phyloP scores from a whole-genome alignment of 768 basidiomycete genomes.

The Tricholoma furcatifolium region DNA sequence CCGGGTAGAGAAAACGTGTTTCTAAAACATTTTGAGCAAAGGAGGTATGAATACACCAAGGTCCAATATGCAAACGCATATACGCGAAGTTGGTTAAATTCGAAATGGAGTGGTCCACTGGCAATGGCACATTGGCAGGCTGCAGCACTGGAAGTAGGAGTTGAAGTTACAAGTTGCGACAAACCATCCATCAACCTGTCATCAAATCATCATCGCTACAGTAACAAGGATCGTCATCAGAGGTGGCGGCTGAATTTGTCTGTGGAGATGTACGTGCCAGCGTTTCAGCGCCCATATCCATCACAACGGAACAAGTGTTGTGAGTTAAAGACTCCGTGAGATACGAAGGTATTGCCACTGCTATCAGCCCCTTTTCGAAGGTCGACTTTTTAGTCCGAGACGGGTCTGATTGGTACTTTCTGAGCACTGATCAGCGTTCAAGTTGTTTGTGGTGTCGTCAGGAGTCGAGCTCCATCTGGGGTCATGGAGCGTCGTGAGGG shows the following conservation, averaged over 20 bases:
- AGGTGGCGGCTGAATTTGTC: not conserved
- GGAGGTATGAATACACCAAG: not conserved
- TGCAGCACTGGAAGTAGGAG: no score
- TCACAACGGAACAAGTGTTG: not conserved
- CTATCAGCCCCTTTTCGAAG: no score
- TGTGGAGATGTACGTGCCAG: not conserved
- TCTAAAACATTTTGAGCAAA: not conserved
- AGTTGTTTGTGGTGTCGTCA: not conserved
- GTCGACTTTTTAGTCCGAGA: no score
- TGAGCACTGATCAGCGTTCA: no score
- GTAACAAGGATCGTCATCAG: not conserved
- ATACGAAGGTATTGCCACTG: no score
- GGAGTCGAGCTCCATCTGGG: not conserved
- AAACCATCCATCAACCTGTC: no score
- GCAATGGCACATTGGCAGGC: no score
- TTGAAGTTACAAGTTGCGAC: no score
- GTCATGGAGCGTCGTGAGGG: not conserved
- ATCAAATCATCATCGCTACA: no score
- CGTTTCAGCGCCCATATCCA: slow-evolving; percentile 1
- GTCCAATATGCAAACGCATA: not conserved
- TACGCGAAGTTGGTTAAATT: no score
- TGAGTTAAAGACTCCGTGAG: no score
- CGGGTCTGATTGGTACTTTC: no score
- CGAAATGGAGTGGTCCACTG: not conserved
- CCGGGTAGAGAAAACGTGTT: not conserved